Conservation (phyloP, 805 yeast species). For the Candida chauliodis region DNA sequence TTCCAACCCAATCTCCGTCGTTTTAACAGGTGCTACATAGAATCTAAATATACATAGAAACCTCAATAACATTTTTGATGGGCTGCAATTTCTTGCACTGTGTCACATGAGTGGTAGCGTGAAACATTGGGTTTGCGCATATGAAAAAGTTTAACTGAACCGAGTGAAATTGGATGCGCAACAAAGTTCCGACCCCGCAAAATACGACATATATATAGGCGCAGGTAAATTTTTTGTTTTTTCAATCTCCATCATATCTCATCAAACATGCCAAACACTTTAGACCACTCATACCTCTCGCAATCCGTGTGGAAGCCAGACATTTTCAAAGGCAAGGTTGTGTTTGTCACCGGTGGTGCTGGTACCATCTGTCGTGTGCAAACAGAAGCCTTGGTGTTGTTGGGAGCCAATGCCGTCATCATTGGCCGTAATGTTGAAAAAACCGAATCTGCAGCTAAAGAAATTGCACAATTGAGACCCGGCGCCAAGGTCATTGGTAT, state of each 20-base stretch:
- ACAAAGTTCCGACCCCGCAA: neutral
- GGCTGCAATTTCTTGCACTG: neutral
- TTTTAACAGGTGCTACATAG: too few species aligned
- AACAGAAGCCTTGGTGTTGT: conserved; percentile 72
- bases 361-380: conserved; percentile 94
- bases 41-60: neutral
- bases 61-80: neutral
- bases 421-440: conserved; percentile 72
- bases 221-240: neutral
- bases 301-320: conserved; percentile 49
- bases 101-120: neutral
- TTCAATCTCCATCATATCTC: too few species aligned
- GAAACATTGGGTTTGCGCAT: too few species aligned
- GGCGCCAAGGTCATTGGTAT: conserved; percentile 69
- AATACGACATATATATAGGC: too few species aligned
- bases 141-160: neutral
- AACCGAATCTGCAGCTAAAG: conserved; percentile 65
- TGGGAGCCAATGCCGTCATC: conserved; percentile 87
- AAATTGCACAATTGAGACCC: conserved; percentile 52
- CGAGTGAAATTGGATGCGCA: neutral
- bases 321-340: conserved; percentile 79
- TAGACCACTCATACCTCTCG: conserved; percentile 29
- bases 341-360: conserved; percentile 92
- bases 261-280: conserved; percentile 18
- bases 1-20: too few species aligned